Evolutionary conservation across 352 stramenopile species (phyloP).

Genomic region (Globisporangium cylindrosporum): DNA sequence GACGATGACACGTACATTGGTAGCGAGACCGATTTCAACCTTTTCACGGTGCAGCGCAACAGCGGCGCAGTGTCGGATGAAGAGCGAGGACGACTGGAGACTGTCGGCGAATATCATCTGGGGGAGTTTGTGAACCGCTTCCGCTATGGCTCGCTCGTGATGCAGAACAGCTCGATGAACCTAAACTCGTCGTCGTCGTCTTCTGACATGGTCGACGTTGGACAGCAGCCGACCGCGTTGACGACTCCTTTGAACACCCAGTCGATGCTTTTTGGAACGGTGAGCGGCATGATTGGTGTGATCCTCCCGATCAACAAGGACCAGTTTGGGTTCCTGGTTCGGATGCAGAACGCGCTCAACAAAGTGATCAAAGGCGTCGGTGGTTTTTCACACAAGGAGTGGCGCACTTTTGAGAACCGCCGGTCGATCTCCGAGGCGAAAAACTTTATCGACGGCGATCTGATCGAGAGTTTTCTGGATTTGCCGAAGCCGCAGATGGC

Average conservation of each 20-base stretch:
- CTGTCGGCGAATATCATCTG: conserved; percentile 92
- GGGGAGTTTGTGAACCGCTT: conserved; percentile 97
- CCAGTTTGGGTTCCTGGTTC: conserved; percentile 90
- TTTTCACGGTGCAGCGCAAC: conserved; percentile 94
- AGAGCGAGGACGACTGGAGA: conserved; percentile 91
- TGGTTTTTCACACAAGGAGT: conserved; percentile 91
- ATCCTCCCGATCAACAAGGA: conserved; percentile 90
- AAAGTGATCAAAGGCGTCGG: conserved; percentile 90
- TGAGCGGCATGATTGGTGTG: conserved; percentile 95
- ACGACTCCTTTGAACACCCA: conserved; percentile 16
- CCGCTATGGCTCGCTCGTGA: conserved; percentile 92
- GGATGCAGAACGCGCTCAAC: conserved; percentile 89
- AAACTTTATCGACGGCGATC: conserved; percentile 96
- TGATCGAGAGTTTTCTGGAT: conserved; percentile 95
- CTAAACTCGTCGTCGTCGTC: conserved; percentile 6
- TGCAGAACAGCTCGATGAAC: conserved; percentile 71
- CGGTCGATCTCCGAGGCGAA: conserved; percentile 75
- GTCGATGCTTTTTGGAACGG: conserved; percentile 93
- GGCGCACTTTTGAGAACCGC: conserved; percentile 91
- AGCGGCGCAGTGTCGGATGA: conserved; percentile 91
- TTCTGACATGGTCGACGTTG: conserved; percentile 58
- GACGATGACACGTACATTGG: conserved; percentile 95
- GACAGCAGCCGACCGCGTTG: conserved; percentile 8
- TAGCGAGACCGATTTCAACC: conserved; percentile 93
- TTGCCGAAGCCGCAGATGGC: conserved; percentile 88